phyloP scores from a whole-genome alignment of 2,329 filamentous ascomycete species.

The Hymenoscyphus occultus region DNA sequence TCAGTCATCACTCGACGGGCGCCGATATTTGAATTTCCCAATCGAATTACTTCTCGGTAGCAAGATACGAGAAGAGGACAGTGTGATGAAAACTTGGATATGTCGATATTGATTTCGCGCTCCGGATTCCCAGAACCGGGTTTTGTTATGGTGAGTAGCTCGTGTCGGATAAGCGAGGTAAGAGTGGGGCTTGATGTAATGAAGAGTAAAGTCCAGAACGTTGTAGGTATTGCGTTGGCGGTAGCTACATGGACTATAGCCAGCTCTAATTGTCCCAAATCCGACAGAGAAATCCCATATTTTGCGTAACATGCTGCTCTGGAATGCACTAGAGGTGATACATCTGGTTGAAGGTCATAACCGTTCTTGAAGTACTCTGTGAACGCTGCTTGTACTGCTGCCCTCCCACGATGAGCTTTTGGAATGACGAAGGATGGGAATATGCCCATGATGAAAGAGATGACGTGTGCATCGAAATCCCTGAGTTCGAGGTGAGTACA shows the following conservation, averaged over 20 bases:
- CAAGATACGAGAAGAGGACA: conserved; percentile 44
- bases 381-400: conserved; percentile 40
- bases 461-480: conserved; percentile 32
- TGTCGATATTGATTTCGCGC: conserved; percentile 36
- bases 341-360: conserved; percentile 33
- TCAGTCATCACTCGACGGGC: conserved; percentile 43
- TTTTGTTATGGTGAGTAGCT: conserved; percentile 30
- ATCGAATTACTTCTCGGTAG: conserved; percentile 45
- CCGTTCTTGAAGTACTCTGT: conserved; percentile 34
- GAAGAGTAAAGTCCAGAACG: conserved; percentile 39
- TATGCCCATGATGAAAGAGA: conserved; percentile 32
- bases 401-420: conserved; percentile 34
- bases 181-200: conserved; percentile 35
- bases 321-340: conserved; percentile 22
- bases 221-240: conserved; percentile 39
- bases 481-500: conserved; percentile 22
- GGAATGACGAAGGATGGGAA: conserved; percentile 34
- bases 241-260: conserved; percentile 34
- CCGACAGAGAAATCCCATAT: conserved; percentile 27
- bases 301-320: conserved; percentile 33
- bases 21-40: conserved; percentile 39
- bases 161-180: conserved; percentile 30
- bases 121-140: conserved; percentile 11
- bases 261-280: conserved; percentile 36
- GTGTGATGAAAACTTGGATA: conserved; percentile 37